Evolutionary conservation across 225 moss, liverwort and hornwort species (phyloP), one percentile per base, ranked within the genome.

Genomic region (Ulota crispa): DNA sequence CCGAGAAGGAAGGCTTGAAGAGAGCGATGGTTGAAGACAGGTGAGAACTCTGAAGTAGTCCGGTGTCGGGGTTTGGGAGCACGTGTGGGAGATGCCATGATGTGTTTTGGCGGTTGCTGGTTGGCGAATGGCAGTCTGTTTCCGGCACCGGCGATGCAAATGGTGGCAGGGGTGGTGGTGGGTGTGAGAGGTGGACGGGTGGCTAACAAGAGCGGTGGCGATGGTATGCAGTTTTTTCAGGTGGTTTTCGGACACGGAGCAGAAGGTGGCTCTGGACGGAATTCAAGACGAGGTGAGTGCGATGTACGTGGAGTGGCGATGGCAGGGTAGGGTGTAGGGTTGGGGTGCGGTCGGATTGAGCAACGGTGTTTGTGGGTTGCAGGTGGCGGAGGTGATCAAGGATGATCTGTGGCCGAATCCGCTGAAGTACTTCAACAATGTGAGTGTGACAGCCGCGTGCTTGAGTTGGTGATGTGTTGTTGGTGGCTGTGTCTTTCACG

Each of bases 371-470:
- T 55, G 72, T 71, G 73, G 68, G 78, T 76, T 82, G 84, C 89
- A 99, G 99, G 96, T 99, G 77, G 99, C 99, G 43, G 99, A 99
- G 83, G 96, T 99, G 72, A 99, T 99, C 84, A 99, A 95, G 82
- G 99, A 99, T 82, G 99, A 99, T 78, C 85, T 99, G 80, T 99
- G 99, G 99, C 99, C 99, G 18, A 99, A 99, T 78, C 99, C 99
- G 56, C 56, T 99, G 75, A 99, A 96, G 89, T 99, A 99, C 78
- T 99, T 99, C 66, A 99, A 96, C 78, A 99, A 96, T 67, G 99
- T 99, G 88, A 86, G 92, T 81, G 7, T 23, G 15, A 8, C 59
- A 12, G 28, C 27, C 54, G 50, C 26, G n/a, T 62, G 73, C 7
- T 68, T 76, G 26, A 23, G 50, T 47, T 24, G 55, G 5, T 45